A percentile compares a stretch with the other conserved stretches of the same genome.
phyloP scores from a whole-genome alignment of 2,329 filamentous ascomycete species.

The Colletotrichum sp. region DNA sequence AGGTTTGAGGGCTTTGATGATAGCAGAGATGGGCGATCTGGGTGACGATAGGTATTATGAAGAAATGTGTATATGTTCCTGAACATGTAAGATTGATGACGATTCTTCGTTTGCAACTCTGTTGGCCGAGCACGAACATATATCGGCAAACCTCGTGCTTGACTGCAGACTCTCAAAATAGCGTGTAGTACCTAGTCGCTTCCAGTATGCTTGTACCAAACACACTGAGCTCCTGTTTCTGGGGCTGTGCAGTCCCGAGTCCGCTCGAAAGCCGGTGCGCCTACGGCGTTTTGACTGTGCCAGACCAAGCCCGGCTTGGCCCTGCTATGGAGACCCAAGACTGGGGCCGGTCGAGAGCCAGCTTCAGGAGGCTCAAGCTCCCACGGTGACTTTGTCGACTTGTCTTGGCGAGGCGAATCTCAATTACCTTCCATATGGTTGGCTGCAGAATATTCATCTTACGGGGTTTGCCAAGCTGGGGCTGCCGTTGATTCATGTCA shows the following conservation, averaged over 20 bases:
- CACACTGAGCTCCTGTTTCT: not conserved
- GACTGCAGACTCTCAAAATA: not conserved
- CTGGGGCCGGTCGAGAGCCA: not conserved
- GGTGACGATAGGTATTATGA: not conserved
- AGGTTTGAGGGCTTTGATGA: not conserved
- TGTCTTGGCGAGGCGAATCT: not conserved
- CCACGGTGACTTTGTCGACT: not conserved
- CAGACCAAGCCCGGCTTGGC: not conserved
- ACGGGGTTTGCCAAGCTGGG: not conserved
- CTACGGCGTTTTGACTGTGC: not conserved
- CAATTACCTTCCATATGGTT: not conserved
- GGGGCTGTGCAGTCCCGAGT: not conserved
- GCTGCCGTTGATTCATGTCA: not conserved
- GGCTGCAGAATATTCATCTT: not conserved
- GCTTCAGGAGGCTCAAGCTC: not conserved
- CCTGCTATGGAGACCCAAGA: not conserved
- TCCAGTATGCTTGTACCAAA: not conserved
- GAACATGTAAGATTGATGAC: not conserved
- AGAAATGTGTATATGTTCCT: not conserved
- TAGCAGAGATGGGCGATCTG: not conserved
- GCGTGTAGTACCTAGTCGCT: not conserved
- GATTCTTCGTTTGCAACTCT: rapidly evolving
- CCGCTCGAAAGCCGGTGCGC: not conserved
- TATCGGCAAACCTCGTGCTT: not conserved
- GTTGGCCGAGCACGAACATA: not conserved